These are phyloP conservation scores for Rhodotorula graminis DNA, from an alignment of 768 basidiomycete genomes.

Conservation along the genomic window DNA sequence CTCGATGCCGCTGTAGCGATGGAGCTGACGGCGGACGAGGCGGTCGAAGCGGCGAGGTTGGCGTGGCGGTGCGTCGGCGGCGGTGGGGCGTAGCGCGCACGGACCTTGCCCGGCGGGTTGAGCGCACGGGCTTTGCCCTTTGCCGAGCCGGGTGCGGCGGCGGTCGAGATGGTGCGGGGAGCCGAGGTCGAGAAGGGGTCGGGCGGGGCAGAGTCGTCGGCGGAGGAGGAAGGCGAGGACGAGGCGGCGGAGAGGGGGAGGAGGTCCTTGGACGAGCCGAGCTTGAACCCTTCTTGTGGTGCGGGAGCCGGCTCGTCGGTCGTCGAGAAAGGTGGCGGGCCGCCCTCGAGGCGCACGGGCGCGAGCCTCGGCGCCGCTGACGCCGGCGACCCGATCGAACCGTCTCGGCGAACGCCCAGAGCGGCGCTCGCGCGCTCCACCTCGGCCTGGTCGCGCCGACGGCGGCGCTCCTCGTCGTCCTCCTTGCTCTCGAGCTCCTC, in stretches of 20 bases:
- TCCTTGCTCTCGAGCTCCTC: slow-evolving; percentile 16
- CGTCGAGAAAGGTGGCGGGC: too few species aligned
- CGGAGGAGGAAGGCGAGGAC: background rate
- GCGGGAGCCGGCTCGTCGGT: background rate
- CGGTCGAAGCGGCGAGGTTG: background rate
- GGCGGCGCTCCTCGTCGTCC: slow-evolving; percentile 14
- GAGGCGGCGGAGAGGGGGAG: background rate
- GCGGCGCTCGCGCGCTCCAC: slow-evolving; percentile 7
- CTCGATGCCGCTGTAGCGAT: background rate
- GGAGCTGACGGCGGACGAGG: background rate
- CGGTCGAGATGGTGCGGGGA: slow-evolving; percentile 23
- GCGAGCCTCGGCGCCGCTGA: background rate
- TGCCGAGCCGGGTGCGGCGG: slow-evolving; percentile 12
- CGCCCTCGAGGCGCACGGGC: background rate
- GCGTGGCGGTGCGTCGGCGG: slow-evolving; percentile 5
- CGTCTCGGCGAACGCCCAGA: background rate
- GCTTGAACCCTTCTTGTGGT: background rate
- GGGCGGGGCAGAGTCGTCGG: too few species aligned
- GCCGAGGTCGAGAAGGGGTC: slow-evolving; percentile 32
- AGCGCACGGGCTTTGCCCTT: slow-evolving; percentile 30
- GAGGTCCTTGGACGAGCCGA: slow-evolving; percentile 24
- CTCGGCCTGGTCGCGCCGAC: background rate
- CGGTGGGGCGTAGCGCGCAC: slow-evolving; percentile 12
- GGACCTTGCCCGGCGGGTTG: slow-evolving; percentile 6
- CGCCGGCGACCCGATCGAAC: background rate